phyloP scores from a whole-genome alignment of 129 eudicot species.

The Flaveria linearis region DNA sequence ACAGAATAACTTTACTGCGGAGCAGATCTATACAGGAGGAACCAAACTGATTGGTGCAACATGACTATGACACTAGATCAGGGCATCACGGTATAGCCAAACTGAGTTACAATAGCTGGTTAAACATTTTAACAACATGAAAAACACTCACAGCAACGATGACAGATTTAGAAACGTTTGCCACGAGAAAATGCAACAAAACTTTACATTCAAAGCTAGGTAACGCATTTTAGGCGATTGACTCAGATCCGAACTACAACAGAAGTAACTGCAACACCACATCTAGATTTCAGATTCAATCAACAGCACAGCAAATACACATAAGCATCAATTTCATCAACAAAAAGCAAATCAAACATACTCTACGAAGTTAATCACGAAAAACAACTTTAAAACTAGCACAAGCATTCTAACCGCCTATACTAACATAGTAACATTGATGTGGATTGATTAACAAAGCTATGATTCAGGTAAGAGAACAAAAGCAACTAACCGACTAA shows the following conservation, averaged over 20 bases:
- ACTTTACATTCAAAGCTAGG: conserved; percentile 26
- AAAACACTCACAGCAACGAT: background rate
- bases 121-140: background rate
- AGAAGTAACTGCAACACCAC: conserved; percentile 16
- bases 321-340: conserved; percentile 4
- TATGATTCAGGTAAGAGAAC: background rate
- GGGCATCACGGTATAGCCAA: background rate
- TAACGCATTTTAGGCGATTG: background rate
- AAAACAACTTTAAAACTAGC: background rate
- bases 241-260: conserved; percentile 30
- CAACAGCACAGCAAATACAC: conserved; percentile 5
- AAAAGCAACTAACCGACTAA: background rate
- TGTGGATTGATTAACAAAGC: too few relatives aligned
- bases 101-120: background rate
- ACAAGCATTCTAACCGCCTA: too few relatives aligned
- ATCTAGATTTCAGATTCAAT: conserved; percentile 21
- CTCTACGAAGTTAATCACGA: background rate
- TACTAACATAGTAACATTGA: too few relatives aligned
- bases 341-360: conserved; percentile 24
- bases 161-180: background rate
- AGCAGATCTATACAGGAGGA: background rate
- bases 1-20: background rate
- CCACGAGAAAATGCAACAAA: conserved; percentile 9
- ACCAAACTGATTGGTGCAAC: conserved; percentile 5
- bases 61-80: conserved; percentile 8